Conservation (phyloP, 768 basidiomycete species). For the Sporobolomyces pararoseus region DNA sequence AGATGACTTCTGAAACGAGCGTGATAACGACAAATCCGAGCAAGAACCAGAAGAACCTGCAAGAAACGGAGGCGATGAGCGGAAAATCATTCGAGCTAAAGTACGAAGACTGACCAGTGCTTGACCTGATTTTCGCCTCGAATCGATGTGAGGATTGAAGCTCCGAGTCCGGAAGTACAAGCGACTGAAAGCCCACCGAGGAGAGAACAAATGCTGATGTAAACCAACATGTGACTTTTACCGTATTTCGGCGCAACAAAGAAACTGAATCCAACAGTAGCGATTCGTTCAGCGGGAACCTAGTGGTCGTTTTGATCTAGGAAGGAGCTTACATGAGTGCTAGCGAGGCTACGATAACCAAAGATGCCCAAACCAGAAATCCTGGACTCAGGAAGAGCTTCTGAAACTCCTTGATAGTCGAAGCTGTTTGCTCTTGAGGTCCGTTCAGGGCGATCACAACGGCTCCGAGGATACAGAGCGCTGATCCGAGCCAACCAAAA, state of each 20-base stretch:
- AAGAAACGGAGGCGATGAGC: too few species aligned
- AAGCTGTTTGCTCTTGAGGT: constrained; percentile 48
- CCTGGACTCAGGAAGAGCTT: constrained; percentile 74
- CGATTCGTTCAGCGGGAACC: neutral
- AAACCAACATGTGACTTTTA: constrained; percentile 76
- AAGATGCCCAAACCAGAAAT: constrained; percentile 60
- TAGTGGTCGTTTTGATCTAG: too few species aligned
- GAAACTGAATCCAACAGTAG: constrained; percentile 48
- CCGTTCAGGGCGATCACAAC: constrained; percentile 85
- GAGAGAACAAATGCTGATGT: constrained; percentile 84
- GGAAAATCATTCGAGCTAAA: too few species aligned
- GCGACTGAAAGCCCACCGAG: constrained; percentile 94
- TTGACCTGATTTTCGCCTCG: constrained; percentile 66
- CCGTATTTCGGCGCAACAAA: constrained; percentile 82
- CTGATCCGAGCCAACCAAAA: constrained; percentile 95
- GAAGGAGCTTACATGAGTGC: constrained; percentile 56
- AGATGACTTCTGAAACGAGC: constrained; percentile 85
- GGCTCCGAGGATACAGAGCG: constrained; percentile 81
- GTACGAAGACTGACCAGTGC: constrained; percentile 64
- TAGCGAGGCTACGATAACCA: constrained; percentile 61
- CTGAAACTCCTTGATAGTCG: constrained; percentile 59
- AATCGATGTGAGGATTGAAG: constrained; percentile 72
- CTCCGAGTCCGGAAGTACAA: constrained; percentile 88
- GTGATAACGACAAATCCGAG: constrained; percentile 77
- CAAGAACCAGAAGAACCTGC: constrained; percentile 63